phyloP scores from a whole-genome alignment of 805 yeast genomes.

The Wilhelminamyces savonicus region DNA sequence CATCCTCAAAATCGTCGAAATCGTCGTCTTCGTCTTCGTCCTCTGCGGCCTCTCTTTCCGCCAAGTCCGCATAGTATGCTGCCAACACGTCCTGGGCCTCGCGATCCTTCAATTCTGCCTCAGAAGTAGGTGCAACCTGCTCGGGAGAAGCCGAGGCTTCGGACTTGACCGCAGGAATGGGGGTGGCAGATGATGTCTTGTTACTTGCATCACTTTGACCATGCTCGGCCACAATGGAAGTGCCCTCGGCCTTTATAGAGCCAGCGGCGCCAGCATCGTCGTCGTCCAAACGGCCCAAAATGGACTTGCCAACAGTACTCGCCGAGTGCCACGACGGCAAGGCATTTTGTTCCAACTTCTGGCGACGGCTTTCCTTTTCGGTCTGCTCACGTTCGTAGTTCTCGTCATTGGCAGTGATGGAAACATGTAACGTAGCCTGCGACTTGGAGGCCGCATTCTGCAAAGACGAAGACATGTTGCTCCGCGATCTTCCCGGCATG shows the following conservation, averaged over 20 bases:
- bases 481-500: conserved; percentile 24
- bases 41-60: conserved; percentile 60
- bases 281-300: conserved; percentile 48
- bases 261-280: conserved; percentile 30
- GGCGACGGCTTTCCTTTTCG: conserved; percentile 62
- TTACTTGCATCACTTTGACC: background rate
- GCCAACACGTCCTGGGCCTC: conserved; percentile 66
- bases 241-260: conserved; percentile 6
- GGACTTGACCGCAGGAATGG: too few species aligned
- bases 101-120: too few species aligned
- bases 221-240: conserved; percentile 1
- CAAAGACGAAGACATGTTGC: conserved; percentile 24
- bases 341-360: conserved; percentile 81
- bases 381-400: conserved; percentile 58
- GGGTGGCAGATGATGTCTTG: too few species aligned
- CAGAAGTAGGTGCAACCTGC: too few species aligned
- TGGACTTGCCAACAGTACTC: conserved; percentile 75
- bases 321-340: conserved; percentile 95
- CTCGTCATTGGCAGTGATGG: conserved; percentile 84
- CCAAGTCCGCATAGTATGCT: conserved; percentile 69
- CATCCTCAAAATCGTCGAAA: conserved; percentile 28
- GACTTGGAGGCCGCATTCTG: conserved; percentile 52
- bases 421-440: conserved; percentile 85
- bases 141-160: too few species aligned
- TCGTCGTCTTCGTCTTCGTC: conserved; percentile 52